Percentiles rank a stretch among this genome's conserved stretches.
Evolutionary conservation across 495 filamentous ascomycete species (phyloP).

Genomic region (Paragyromitra xinjiangensis): DNA sequence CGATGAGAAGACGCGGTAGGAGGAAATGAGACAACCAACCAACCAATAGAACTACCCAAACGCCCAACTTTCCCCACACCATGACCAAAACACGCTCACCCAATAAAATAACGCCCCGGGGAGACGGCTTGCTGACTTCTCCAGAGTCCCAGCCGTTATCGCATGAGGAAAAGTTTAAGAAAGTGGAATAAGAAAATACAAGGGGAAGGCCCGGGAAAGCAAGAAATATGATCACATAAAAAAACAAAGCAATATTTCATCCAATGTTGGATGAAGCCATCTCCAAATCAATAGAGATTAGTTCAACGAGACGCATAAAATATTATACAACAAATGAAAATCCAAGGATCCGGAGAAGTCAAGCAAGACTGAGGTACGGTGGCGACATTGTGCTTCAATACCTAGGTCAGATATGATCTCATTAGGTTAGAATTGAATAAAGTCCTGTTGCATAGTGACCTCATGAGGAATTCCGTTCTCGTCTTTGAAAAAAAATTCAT

Average conservation of each 20-base stretch:
- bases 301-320: conserved; percentile 40
- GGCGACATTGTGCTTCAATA: conserved; percentile 28
- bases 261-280: conserved; percentile 44
- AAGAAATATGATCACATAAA: conserved; percentile 48
- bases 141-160: conserved; percentile 48
- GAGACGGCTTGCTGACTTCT: conserved; percentile 49
- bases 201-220: conserved; percentile 17
- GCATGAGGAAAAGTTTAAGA: conserved; percentile 37
- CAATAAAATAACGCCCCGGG: conserved; percentile 44
- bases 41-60: conserved; percentile 41
- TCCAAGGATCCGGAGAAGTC: conserved; percentile 42
- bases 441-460: conserved; percentile 73
- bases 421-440: conserved; percentile 65
- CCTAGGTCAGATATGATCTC: conserved; percentile 32
- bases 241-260: conserved; percentile 42
- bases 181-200: conserved; percentile 48
- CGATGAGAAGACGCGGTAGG: conserved; percentile 40
- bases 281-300: conserved; percentile 41
- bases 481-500: conserved; percentile 63
- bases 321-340: conserved; percentile 44
- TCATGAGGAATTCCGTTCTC: conserved; percentile 61
- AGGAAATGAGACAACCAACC: conserved; percentile 44
- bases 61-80: conserved; percentile 16
- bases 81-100: conserved; percentile 34
- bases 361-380: conserved; percentile 17